Base-by-base conservation (phyloP, 352 stramenopile species). In the Globisporangium solare region DNA sequence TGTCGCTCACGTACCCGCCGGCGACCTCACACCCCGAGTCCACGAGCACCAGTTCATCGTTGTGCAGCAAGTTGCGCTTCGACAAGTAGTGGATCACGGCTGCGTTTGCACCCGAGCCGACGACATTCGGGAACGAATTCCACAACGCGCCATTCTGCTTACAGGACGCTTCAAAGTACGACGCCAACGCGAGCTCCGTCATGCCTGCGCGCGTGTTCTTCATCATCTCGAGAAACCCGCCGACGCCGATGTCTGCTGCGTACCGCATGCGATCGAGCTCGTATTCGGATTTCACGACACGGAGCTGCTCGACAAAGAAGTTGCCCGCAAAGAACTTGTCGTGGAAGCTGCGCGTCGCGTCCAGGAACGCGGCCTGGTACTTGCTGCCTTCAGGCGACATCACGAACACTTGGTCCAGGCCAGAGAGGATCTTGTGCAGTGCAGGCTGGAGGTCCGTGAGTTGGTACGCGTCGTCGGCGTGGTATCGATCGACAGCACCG, bases 111-210 rank as follows among this genome's bases (percentile, higher is more conserved):
- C 83, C 83, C 1, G 77, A 71, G 6, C 81, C 83, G 15, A 94
- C 83, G n/a, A 94, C 83, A 35, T 85, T 89, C 40, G 83, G 83
- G 60, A 94, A 94, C 48, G 83, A 85, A 41, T 87, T 88, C 71
- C 81, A 89, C 6, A 88, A 61, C 32, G 83, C 81, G 8, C 83
- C 83, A 48, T 91, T 85, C 39, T 78, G 74, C 61, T 89, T 89
- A 47, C 83, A 80, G 6, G 78, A 80, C 0, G 69, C 64, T 52
- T 94, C 83, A 56, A 92, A 94, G 20, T 74, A 71, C 31, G 78
- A 82, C 3, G 73, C 81, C 10, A 94, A 66, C 32, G 80, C 79
- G n/a, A 88, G 61, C 51, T 94, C 83, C 5, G 79, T 76, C 68
- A 92, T 89, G 4, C 75, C 77, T 12, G 76, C 65, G 3, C 67